Percentiles rank a stretch among this genome's conserved stretches.
Conservation (phyloP, 139 green algal genomes). For the Volvox africanus region DNA sequence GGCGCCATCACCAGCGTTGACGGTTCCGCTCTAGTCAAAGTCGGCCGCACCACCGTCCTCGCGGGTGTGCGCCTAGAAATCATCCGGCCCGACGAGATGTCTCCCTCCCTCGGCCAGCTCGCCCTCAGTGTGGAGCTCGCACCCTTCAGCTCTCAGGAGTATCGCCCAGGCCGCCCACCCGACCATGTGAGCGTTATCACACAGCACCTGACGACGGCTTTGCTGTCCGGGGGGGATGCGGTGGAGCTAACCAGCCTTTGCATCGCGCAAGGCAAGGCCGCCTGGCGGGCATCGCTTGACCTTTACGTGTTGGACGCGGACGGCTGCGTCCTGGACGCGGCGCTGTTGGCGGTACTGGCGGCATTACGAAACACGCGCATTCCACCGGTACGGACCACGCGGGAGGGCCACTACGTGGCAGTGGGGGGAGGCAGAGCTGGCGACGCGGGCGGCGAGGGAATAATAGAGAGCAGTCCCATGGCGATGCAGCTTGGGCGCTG, state of each 20-base stretch:
- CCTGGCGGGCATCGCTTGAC: slow-evolving; percentile 76
- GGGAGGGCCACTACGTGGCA: slow-evolving; percentile 57
- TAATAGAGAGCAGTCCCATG: not conserved
- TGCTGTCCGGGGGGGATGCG: slow-evolving; percentile 34
- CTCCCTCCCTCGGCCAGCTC: slow-evolving; percentile 63
- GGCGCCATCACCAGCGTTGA: slow-evolving; percentile 73
- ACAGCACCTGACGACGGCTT: slow-evolving; percentile 58
- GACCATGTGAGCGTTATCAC: slow-evolving; percentile 55
- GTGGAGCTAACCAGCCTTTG: slow-evolving; percentile 62
- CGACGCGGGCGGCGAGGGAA: not conserved
- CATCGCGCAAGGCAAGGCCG: slow-evolving; percentile 71
- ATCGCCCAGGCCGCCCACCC: slow-evolving; percentile 47
- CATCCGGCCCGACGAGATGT: slow-evolving; percentile 57
- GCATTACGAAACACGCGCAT: slow-evolving; percentile 68
- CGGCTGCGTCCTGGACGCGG: slow-evolving; percentile 75
- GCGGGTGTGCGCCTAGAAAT: slow-evolving; percentile 78
- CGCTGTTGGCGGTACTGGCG: slow-evolving; percentile 74
- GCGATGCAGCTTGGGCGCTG: slow-evolving; percentile 31
- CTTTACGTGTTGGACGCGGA: slow-evolving; percentile 83
- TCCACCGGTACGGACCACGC: slow-evolving; percentile 56
- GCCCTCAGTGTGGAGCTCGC: slow-evolving; percentile 76
- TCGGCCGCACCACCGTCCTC: slow-evolving; percentile 76
- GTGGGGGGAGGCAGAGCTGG: not conserved
- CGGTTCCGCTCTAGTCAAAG: slow-evolving; percentile 78
- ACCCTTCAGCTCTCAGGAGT: slow-evolving; percentile 67